Base-by-base conservation (phyloP, 441 rosid species). In the Pelargonium australe region DNA sequence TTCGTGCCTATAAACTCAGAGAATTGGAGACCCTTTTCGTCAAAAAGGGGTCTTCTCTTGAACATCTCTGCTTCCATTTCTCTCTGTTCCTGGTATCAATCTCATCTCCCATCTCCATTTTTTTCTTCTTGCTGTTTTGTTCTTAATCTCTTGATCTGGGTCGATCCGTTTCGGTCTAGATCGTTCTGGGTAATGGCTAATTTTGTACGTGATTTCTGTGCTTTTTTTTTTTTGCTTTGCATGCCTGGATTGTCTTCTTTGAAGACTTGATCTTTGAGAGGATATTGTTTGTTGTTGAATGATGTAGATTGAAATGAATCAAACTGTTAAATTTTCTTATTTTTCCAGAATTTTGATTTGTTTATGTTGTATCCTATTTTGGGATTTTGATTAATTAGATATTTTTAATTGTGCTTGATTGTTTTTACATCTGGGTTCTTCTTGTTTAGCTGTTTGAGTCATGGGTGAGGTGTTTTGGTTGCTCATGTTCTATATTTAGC, bases 51-150 rank as follows among this genome's bases (percentile, higher is more conserved):
- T 17, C 57, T 17, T 61, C 63, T 41, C 62, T 47, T 51, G 49
- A 72, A 60, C 28, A 58, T 68, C 47, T 64, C 51, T 40, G 14
- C 49, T 57, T n/a, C 72, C 20, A 8, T 49, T 55, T 20, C 53
- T 44, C 47, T 3, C 61, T 6, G 10, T 40, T n/a, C 9, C 62
- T 31, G 55, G 57, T 44, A 60, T 40, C 43, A 14, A 60, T 43
- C 64, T n/a, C 16, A 11, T 64, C 53, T 4, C 1, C 13, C 19
- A 9, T 19, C 51, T 45, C 14, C 12, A 6, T 45, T 45, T 7
- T 10, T 45, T 45, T 11, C 23, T 20, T 20, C 23, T 20, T 20
- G 23, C 23, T 20, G 23, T 45, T 45, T 1, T 45, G 51, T 5
- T 45, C 53, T 11, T 45, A 11, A 45, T 45, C 13, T 8, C 13